phyloP scores from a whole-genome alignment of 805 yeast genomes.

The Candida tibetensis region DNA sequence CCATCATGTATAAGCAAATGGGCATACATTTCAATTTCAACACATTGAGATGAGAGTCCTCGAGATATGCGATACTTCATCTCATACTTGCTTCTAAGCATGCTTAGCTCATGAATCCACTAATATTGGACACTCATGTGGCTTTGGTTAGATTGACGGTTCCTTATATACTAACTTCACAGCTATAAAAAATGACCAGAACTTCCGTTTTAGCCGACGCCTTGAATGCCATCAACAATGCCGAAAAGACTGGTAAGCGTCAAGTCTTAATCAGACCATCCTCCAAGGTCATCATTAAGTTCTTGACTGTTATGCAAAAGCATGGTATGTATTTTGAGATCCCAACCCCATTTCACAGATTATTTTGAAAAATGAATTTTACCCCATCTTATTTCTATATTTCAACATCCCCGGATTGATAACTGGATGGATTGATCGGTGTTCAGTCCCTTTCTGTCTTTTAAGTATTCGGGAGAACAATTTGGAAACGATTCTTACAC shows the following conservation, averaged over 20 bases:
- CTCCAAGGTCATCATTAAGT: slow-evolving; percentile 96
- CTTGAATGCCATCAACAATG: slow-evolving; percentile 96
- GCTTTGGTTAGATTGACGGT: slow-evolving; percentile 15
- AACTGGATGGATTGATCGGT: slow-evolving; percentile 96
- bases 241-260: slow-evolving; percentile 99
- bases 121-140: slow-evolving; percentile 39
- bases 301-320: slow-evolving; percentile 94
- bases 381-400: no score
- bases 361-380: not conserved
- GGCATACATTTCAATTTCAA: slow-evolving; percentile 13
- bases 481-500: slow-evolving; percentile 68
- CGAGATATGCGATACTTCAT: slow-evolving; percentile 29
- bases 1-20: slow-evolving; percentile 6
- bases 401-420: slow-evolving; percentile 74
- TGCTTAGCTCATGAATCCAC: slow-evolving; percentile 34
- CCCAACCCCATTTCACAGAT: not conserved
- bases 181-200: slow-evolving; percentile 74
- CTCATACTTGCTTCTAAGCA: not conserved
- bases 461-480: slow-evolving; percentile 91
- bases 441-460: slow-evolving; percentile 92
- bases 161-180: slow-evolving; percentile 7
- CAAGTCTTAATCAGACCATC: slow-evolving; percentile 98
- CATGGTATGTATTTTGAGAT: slow-evolving; percentile 53
- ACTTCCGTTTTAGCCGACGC: slow-evolving; percentile 98
- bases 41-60: slow-evolving; percentile 11